phyloP scores from a whole-genome alignment of 1,139 yeast species.

The Scheffersomyces segobiensis region DNA sequence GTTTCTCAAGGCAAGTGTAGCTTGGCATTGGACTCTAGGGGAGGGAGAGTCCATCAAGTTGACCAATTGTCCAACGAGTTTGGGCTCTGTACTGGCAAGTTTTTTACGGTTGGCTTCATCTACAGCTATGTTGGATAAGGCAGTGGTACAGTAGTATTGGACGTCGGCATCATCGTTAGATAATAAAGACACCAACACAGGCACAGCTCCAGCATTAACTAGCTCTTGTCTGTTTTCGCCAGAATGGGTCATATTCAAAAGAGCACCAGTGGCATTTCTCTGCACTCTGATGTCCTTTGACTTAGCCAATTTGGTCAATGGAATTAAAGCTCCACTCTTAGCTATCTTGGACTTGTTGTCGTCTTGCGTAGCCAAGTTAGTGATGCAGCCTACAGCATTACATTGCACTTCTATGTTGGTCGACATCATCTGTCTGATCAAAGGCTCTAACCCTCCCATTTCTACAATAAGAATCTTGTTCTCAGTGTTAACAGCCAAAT shows the following conservation, averaged over 20 bases:
- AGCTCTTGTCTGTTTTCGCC: slow-evolving; percentile 95
- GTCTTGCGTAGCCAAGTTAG: slow-evolving; percentile 97
- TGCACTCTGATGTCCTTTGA: slow-evolving; percentile 95
- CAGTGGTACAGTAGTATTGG: slow-evolving; percentile 97
- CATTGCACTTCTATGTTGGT: slow-evolving; percentile 97
- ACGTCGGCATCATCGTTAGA: slow-evolving; percentile 93
- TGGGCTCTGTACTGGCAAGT: slow-evolving; percentile 91
- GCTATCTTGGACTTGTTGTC: slow-evolving; percentile 96
- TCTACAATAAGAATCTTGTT: slow-evolving; percentile 91
- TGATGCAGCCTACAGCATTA: slow-evolving; percentile 98
- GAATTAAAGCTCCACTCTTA: slow-evolving; percentile 93
- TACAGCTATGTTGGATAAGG: slow-evolving; percentile 94
- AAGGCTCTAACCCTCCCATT: slow-evolving; percentile 96
- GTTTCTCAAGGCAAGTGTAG: slow-evolving; percentile 92
- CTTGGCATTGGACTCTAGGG: slow-evolving; percentile 97
- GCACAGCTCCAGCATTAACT: slow-evolving; percentile 97
- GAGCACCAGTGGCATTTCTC: slow-evolving; percentile 97
- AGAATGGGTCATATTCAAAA: slow-evolving; percentile 96
- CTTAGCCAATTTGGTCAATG: slow-evolving; percentile 89
- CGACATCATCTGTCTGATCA: slow-evolving; percentile 96
- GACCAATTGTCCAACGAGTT: slow-evolving; percentile 83
- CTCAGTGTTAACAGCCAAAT: slow-evolving; percentile 93
- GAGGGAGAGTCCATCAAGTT: slow-evolving; percentile 88
- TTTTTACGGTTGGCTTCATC: slow-evolving; percentile 89
- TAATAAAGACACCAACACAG: slow-evolving; percentile 87